Evolutionary conservation across 2,329 filamentous ascomycete species (phyloP).

Genomic region (Arachnopeziza araneosa): DNA sequence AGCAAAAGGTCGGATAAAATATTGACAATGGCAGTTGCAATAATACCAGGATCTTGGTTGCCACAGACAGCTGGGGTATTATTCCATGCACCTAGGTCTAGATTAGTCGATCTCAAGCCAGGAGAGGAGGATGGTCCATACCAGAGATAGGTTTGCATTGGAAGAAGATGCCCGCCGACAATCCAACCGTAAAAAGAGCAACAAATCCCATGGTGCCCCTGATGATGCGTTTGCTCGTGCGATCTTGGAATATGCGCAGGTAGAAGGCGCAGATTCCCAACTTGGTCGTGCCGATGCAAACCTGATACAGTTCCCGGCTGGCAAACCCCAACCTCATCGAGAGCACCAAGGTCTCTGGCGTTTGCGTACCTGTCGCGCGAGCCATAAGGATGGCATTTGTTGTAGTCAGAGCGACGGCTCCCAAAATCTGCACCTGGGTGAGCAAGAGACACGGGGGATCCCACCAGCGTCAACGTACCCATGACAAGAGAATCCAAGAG

Average conservation of each 20-base stretch:
- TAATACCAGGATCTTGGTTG: conserved; percentile 3
- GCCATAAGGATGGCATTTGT: not conserved
- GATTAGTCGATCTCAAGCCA: conserved; percentile 5
- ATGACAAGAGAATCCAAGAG: not conserved
- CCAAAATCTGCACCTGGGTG: not conserved
- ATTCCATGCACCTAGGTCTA: not conserved
- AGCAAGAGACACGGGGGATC: not conserved
- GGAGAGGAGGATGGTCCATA: not conserved
- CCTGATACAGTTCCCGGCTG: conserved; percentile 8
- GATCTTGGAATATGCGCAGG: conserved; percentile 9
- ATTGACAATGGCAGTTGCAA: conserved; percentile 10
- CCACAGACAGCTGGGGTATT: conserved; percentile 5
- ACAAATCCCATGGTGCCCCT: conserved; percentile 7
- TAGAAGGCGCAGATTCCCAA: conserved; percentile 9
- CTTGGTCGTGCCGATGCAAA: conserved; percentile 6
- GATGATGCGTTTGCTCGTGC: conserved; percentile 4
- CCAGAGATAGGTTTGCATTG: conserved; percentile 10
- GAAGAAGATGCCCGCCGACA: conserved; percentile 12
- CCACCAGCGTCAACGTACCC: not conserved
- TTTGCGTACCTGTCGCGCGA: conserved; percentile 5
- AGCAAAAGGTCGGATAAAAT: conserved; percentile 14
- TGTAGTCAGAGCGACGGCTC: not conserved
- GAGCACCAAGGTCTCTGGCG: not conserved
- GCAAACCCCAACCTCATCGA: conserved; percentile 4
- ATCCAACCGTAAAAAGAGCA: not conserved